Conservation (phyloP, 2,329 filamentous ascomycete genomes). For the Alternaria ventricosa region DNA sequence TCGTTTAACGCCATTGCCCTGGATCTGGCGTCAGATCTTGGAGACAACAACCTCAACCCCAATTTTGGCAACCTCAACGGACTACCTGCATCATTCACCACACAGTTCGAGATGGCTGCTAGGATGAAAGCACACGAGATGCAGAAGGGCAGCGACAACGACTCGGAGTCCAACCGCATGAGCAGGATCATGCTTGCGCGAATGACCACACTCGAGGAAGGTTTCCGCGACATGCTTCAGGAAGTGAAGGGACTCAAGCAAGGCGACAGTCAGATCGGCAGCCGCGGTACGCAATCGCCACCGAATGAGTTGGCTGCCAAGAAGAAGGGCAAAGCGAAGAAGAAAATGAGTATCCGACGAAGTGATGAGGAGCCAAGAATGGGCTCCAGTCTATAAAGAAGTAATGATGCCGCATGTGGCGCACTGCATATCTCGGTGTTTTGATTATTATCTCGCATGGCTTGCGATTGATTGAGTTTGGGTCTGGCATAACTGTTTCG, state of each 20-base stretch:
- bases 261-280: conserved; percentile 35
- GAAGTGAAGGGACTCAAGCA: conserved; percentile 73
- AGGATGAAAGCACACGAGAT: conserved; percentile 31
- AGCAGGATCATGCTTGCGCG: conserved; percentile 81
- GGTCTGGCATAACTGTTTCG: conserved; percentile 10
- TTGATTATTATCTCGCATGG: conserved; percentile 5
- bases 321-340: conserved; percentile 43
- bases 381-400: conserved; percentile 35
- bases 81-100: conserved; percentile 78
- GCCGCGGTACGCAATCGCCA: conserved; percentile 37
- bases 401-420: background rate
- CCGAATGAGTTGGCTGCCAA: conserved; percentile 31
- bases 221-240: conserved; percentile 83
- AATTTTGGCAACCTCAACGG: conserved; percentile 67
- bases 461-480: background rate
- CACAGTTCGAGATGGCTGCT: conserved; percentile 59
- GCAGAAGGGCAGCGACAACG: conserved; percentile 30
- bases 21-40: conserved; percentile 76
- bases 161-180: conserved; percentile 52
- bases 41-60: conserved; percentile 65
- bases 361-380: conserved; percentile 29
- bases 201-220: conserved; percentile 93
- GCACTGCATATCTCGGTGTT: conserved; percentile 14
- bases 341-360: conserved; percentile 27
- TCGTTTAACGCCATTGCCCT: conserved; percentile 69